These are phyloP conservation scores for Suillus placidus DNA, from an alignment of 768 basidiomycete species.

Conservation along the genomic window DNA sequence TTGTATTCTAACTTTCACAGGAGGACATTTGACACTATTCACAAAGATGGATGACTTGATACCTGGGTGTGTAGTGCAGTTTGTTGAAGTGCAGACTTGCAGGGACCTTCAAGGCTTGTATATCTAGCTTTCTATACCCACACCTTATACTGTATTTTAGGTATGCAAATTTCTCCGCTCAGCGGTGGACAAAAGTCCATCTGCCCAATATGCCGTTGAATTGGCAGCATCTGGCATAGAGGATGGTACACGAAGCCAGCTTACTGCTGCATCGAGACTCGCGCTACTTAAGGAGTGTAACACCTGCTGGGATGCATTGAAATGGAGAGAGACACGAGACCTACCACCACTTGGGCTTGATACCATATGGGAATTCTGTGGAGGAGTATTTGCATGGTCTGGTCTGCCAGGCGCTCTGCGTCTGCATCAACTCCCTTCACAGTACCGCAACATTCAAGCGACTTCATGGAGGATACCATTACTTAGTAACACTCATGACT, in stretches of 20 bases:
- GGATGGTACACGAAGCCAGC: not conserved
- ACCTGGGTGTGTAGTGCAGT: too few relatives aligned
- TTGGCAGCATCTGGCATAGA: not conserved
- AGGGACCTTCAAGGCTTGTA: not conserved
- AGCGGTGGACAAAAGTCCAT: slow-evolving; percentile 46
- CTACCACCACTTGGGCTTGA: too few relatives aligned
- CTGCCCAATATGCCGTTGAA: slow-evolving; percentile 9
- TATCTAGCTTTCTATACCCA: not conserved
- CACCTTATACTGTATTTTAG: too few relatives aligned
- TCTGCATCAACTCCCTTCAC: not conserved
- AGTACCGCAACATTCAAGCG: not conserved
- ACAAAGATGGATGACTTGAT: too few relatives aligned
- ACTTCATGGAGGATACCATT: not conserved
- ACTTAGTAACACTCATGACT: not conserved
- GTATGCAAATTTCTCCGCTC: slow-evolving; percentile 29
- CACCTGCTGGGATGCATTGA: not conserved
- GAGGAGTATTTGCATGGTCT: not conserved
- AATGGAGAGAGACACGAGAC: not conserved
- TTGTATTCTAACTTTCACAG: too few relatives aligned
- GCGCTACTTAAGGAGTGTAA: not conserved
- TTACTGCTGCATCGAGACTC: not conserved
- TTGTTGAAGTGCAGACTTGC: not conserved
- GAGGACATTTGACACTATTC: too few relatives aligned
- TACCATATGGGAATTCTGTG: not conserved
- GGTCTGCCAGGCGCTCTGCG: not conserved